A percentile compares a stretch with the other conserved stretches of the same genome.
phyloP scores from a whole-genome alignment of 2,329 filamentous ascomycete species.

The Acephala macrosclerotiorum region DNA sequence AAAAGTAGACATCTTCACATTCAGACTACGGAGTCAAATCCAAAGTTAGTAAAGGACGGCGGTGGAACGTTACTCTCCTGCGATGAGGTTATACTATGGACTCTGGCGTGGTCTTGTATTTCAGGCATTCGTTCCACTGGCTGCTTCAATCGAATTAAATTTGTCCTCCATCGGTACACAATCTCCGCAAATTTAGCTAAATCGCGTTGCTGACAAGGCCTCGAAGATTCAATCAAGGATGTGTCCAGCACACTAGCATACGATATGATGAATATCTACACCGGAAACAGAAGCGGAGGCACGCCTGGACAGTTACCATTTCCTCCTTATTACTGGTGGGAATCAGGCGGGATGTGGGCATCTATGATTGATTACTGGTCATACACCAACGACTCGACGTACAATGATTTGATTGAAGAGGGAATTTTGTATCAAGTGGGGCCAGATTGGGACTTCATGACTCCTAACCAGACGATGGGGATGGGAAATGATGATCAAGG shows the following conservation, averaged over 20 bases:
- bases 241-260: slow-evolving; percentile 46
- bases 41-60: background rate
- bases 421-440: slow-evolving; percentile 78
- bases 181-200: too few relatives aligned
- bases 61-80: background rate
- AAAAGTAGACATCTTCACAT: too few relatives aligned
- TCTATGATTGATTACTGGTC: slow-evolving; percentile 80
- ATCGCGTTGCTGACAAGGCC: too few relatives aligned
- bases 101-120: background rate
- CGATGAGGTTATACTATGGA: background rate
- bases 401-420: slow-evolving; percentile 59
- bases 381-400: slow-evolving; percentile 75
- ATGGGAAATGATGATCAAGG: slow-evolving; percentile 67
- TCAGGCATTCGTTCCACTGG: background rate
- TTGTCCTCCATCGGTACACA: background rate
- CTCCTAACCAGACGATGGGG: slow-evolving; percentile 67
- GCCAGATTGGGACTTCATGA: slow-evolving; percentile 76
- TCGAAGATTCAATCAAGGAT: slow-evolving; percentile 41
- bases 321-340: slow-evolving; percentile 41
- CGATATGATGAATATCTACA: slow-evolving; percentile 59
- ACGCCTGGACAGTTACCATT: slow-evolving; percentile 55
- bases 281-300: slow-evolving; percentile 52
- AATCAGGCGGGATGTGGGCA: slow-evolving; percentile 59
- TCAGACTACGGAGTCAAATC: too few relatives aligned
- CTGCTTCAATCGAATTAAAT: background rate